Evolutionary conservation across 768 basidiomycete genomes (phyloP), one percentile per base, ranked within the genome.

Genomic region (Mycena alexandri): DNA sequence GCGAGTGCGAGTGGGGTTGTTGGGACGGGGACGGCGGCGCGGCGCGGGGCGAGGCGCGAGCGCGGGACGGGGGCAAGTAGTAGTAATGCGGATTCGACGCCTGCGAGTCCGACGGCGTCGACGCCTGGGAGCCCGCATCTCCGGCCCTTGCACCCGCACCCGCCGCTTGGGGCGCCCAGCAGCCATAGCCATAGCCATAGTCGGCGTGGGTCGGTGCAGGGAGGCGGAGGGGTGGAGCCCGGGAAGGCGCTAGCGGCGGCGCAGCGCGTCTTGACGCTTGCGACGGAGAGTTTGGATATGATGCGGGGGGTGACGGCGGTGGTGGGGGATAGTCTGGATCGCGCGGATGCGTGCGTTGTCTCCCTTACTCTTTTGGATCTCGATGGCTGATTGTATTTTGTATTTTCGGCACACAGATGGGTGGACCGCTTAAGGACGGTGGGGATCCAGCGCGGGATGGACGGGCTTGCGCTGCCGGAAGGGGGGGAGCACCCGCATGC

Each of bases 261-360:
- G 12, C 91, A 93, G 76, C 82, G 92, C 56, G 90, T 97, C 21
- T 76, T 97, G 71, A 89, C 90, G 10, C 87, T 97, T 11, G 94
- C 95, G 14, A 92, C 92, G 16, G 96, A 97, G 81, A 95, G 94
- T 74, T 75, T 97, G 77, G 95, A 97, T 74, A 96, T 96, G 94
- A 89, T 97, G 84, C 84, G 90, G 33, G 89, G 93, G 33, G 93
- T 96, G 33, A 93, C 93, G n/a, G 85, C 87, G 5, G 93, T 96
- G 24, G 92, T 96, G 67, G 91, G 90, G 73, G 95, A 96, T 67
- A 93, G 90, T 68, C 81, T 96, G 77, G 94, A 96, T 76, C 84
- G 91, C 61, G 95, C 95, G 34, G 95, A 96, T 76, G 87, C 91
- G 88, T 94, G 77, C 48, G 90, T 86, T 10, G 64, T 55, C 44